These are phyloP conservation scores for Boletus subparvulus DNA, from an alignment of 768 basidiomycete genomes.

Conservation along the genomic window DNA sequence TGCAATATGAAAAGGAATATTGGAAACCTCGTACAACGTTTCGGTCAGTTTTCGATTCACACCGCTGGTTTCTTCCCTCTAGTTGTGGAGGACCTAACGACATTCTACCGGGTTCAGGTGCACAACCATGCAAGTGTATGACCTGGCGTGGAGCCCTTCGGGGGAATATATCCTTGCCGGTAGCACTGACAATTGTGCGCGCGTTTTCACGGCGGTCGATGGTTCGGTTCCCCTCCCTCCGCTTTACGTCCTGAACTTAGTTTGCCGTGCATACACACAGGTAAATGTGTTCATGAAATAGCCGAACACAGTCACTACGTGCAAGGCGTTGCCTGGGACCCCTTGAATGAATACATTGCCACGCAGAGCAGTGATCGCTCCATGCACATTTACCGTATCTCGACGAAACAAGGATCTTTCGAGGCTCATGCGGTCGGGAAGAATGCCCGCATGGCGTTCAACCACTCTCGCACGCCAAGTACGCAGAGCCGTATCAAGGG, in stretches of 20 bases:
- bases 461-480: constrained; percentile 72
- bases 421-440: constrained; percentile 91
- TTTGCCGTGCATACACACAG: constrained; percentile 36
- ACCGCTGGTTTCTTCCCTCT: neutral
- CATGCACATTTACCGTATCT: constrained; percentile 91
- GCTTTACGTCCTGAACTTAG: neutral
- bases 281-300: constrained; percentile 85
- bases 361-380: constrained; percentile 96
- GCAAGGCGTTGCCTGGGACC: constrained; percentile 99
- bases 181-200: constrained; percentile 92
- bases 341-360: constrained; percentile 93
- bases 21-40: constrained; percentile 91
- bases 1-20: constrained; percentile 89
- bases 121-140: constrained; percentile 95
- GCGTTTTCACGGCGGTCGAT: constrained; percentile 74
- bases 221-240: constrained; percentile 43
- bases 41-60: constrained; percentile 47
- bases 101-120: constrained; percentile 50
- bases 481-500: constrained; percentile 55
- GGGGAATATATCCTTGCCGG: constrained; percentile 95
- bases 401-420: constrained; percentile 73
- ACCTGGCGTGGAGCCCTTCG: constrained; percentile 95
- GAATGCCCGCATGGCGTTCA: constrained; percentile 70
- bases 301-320: constrained; percentile 96
- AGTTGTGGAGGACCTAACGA: constrained; percentile 2